Evolutionary conservation across 306 rosid genomes (phyloP).

Genomic region (Cotoneaster glaucophyllus): DNA sequence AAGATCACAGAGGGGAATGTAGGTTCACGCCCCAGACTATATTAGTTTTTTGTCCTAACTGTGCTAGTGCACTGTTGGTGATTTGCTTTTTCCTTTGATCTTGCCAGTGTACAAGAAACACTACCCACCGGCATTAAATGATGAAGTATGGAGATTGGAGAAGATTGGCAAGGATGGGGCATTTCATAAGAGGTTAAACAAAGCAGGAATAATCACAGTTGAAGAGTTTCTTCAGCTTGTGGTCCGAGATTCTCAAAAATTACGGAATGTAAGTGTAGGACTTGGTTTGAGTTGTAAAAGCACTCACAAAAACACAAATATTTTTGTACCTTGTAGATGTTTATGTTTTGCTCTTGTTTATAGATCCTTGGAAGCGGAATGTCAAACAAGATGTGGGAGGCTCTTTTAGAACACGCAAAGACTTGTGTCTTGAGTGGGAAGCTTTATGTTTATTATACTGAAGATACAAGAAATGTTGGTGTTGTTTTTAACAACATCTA

Average conservation of each 20-base stretch:
- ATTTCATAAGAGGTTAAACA: slow-evolving; percentile 82
- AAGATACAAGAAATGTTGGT: slow-evolving; percentile 81
- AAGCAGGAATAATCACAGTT: slow-evolving; percentile 44
- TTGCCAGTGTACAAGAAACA: slow-evolving; percentile 96
- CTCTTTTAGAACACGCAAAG: slow-evolving; percentile 94
- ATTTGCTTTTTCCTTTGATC: not conserved
- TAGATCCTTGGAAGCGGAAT: slow-evolving; percentile 99
- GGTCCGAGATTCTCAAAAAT: slow-evolving; percentile 64
- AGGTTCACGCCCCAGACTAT: slow-evolving; percentile 29
- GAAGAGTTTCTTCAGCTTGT: slow-evolving; percentile 87
- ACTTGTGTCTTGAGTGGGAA: slow-evolving; percentile 86
- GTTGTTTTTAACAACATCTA: slow-evolving; percentile 82
- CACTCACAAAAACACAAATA: not conserved
- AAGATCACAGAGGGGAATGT: slow-evolving; percentile 99
- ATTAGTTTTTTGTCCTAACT: not conserved
- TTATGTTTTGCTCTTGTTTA: slow-evolving; percentile 29
- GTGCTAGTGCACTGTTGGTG: not conserved
- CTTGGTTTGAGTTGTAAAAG: slow-evolving; percentile 9
- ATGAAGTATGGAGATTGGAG: slow-evolving; percentile 97
- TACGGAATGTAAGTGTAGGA: slow-evolving; percentile 66
- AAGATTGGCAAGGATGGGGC: slow-evolving; percentile 99
- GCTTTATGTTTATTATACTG: slow-evolving; percentile 86
- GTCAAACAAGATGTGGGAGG: slow-evolving; percentile 99
- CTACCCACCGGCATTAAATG: slow-evolving; percentile 81
- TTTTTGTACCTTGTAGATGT: slow-evolving; percentile 10